Base-by-base conservation (phyloP, 192 early-diverging fungal genomes). In the Coemansia reversa region DNA sequence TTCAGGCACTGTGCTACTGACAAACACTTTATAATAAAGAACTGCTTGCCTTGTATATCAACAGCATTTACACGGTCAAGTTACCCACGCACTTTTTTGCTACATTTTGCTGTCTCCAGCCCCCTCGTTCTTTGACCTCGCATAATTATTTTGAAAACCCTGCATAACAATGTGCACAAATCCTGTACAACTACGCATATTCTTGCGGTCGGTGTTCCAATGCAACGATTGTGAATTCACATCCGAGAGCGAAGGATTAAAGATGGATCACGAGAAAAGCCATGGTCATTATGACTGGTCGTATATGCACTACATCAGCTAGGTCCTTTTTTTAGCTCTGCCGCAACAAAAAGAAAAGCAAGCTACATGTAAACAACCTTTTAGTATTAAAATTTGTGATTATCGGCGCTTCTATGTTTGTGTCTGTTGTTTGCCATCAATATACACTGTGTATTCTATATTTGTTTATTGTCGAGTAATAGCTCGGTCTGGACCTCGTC, bases 271-370 rank as follows among this genome's bases (percentile, higher is more conserved):
- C 51, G 75, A 78, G 35, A 50, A 62, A 14, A 35, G 53, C 7
- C 57, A 58, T 30, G 59, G 61, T 32, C 75, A 78, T 28, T 72
- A 72, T 56, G 75, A 78, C 63, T 78, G 75, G 75, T 63, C 69
- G 2, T 78, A 78, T 51, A 78, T 78, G 66, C 75, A 78, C 58
- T 78, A 78, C 55, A 72, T 78, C 6, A 66, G 58, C 49, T 78
- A 63, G 67, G 7, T 25, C 11, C 0, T n/a, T 52, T 19, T 52
- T 19, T 45, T 14, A 45, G 9, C 39, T 11, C 14, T 16, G 39
- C 14, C 3, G 16, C 39, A 45, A 45, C 3, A 14, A 16, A 45
- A 45, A 45, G 39, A 16, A 45, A 45, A 45, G 14, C 1, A 45
- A 16, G 39, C 39, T 45, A 45, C 12, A 45, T 45, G 39, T 45